These are phyloP conservation scores for Trichoderma sp. DNA, from an alignment of 2,329 filamentous ascomycete genomes.

Conservation along the genomic window DNA sequence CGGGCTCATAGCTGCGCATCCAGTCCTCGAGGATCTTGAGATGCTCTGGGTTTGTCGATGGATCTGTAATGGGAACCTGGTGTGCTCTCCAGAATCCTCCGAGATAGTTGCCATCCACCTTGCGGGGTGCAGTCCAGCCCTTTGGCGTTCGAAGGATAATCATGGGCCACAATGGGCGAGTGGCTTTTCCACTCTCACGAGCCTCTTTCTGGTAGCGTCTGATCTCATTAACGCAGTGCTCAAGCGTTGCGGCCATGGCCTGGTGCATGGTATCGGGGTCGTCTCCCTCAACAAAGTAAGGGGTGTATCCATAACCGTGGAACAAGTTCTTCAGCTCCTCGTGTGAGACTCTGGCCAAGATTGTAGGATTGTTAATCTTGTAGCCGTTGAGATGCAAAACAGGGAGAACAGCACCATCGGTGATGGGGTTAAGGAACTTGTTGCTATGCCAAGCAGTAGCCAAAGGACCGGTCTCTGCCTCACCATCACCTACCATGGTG, in stretches of 20 bases:
- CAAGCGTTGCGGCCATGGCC: constrained; percentile 74
- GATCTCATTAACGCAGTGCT: constrained; percentile 70
- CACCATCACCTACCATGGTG: constrained; percentile 77
- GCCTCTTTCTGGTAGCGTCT: constrained; percentile 67
- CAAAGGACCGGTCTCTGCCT: constrained; percentile 76
- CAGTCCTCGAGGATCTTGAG: constrained; percentile 69
- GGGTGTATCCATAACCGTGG: constrained; percentile 72
- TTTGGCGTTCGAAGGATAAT: constrained; percentile 74
- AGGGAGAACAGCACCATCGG: constrained; percentile 73
- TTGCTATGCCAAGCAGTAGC: constrained; percentile 80
- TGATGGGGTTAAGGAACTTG: constrained; percentile 78
- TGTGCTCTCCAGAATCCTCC: constrained; percentile 78
- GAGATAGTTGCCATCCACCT: constrained; percentile 67
- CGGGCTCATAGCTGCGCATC: constrained; percentile 75
- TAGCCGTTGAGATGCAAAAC: constrained; percentile 79
- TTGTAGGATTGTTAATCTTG: constrained; percentile 79
- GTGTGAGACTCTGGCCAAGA: constrained; percentile 71
- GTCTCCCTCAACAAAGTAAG: constrained; percentile 76
- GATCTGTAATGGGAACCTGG: constrained; percentile 73
- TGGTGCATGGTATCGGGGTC: constrained; percentile 76
- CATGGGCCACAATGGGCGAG: constrained; percentile 76
- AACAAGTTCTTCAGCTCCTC: constrained; percentile 70
- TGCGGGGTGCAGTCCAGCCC: constrained; percentile 74
- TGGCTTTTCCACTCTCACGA: constrained; percentile 65
- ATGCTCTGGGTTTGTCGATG: constrained; percentile 62